Percentiles rank a stretch among this genome's conserved stretches.
Evolutionary conservation across 1,284 basidiomycete genomes (phyloP).

Genomic region (Apiotrichum brassicae): DNA sequence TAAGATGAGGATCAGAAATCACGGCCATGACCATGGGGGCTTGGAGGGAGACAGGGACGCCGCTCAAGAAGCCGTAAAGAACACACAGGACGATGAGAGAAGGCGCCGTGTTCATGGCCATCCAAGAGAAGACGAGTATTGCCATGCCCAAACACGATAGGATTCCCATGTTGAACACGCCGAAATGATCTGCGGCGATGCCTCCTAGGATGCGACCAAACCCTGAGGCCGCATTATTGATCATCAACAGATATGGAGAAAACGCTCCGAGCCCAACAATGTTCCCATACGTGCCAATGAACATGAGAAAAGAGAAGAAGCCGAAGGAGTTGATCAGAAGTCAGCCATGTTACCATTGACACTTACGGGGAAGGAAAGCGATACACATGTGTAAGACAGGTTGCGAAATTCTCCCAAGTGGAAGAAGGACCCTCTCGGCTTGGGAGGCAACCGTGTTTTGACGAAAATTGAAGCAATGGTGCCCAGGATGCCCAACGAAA

Average conservation of each 20-base stretch:
- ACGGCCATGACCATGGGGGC: slow-evolving; percentile 2
- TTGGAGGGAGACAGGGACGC: slow-evolving; percentile 14
- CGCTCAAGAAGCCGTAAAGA: slow-evolving; percentile 14
- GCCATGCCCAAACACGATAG: slow-evolving; percentile 3
- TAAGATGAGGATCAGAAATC: not conserved
- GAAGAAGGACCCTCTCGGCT: slow-evolving; percentile 33
- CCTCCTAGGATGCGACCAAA: not conserved
- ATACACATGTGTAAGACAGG: slow-evolving; percentile 24
- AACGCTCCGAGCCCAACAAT: slow-evolving; percentile 22
- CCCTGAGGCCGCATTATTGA: not conserved
- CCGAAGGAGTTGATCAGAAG: slow-evolving; percentile 20
- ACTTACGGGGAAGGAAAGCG: slow-evolving; percentile 15
- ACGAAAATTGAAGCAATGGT: slow-evolving; percentile 25
- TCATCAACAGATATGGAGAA: slow-evolving; percentile 29
- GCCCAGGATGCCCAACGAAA: slow-evolving; percentile 23
- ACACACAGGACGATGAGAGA: slow-evolving; percentile 11
- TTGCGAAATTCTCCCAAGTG: slow-evolving; percentile 30
- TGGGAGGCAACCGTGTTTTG: slow-evolving; percentile 31
- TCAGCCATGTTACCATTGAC: not conserved
- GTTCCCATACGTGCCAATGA: slow-evolving; percentile 28
- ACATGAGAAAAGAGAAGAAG: slow-evolving; percentile 28
- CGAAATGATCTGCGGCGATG: slow-evolving; percentile 15
- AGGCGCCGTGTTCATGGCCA: slow-evolving; percentile 3
- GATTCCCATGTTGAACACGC: slow-evolving; percentile 15
- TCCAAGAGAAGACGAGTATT: slow-evolving; percentile 15